Evolutionary conservation across 768 basidiomycete genomes (phyloP), one percentile per base, ranked within the genome.

Genomic region (Omphalotus guepiniiformis): DNA sequence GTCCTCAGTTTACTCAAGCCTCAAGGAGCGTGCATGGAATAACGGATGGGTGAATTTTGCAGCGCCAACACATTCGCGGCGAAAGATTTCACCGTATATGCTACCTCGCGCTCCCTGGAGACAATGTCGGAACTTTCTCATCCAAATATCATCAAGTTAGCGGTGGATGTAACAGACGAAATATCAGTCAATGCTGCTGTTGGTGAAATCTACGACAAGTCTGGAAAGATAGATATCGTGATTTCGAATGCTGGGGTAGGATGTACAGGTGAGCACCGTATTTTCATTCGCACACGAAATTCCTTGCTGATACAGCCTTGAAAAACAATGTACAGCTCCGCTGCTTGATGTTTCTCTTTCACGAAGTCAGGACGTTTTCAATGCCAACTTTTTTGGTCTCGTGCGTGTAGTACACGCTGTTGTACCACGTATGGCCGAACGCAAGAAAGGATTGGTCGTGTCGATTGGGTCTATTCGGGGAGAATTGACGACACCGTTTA

Each of bases 161-260:
- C 49, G 1, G 56, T 80, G 19, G 79, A 81, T 50, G 74, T 80
- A 1, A 69, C 64, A 1, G 63, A 61, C 27, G 67, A 71, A 15
- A 66, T 69, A 4, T 57, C 67, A 1, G 69, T 75, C 2, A 50
- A 64, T 16, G 41, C 40, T 1, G 69, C 60, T 0, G 63, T 79
- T 9, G 43, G 68, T 16, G 59, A 58, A 1, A 60, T 79, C 44
- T 65, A 80, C 15, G 51, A 56, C 0, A 65, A 66, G 16, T 59
- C 67, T 19, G 76, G 74, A 0, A 63, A 58, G 27, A 74, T 80
- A 21, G 79, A 80, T 42, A 56, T 81, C 2, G 51, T 79, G 1
- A 70, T 80, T 30, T 78, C 80, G 51, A 79, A 80, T 43, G 79
- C 78, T 0, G 78, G 76, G n/a, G n/a, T 32, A 9, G 30, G 30